phyloP scores from a whole-genome alignment of 345 rosid genomes.

The Pistacia vera region DNA sequence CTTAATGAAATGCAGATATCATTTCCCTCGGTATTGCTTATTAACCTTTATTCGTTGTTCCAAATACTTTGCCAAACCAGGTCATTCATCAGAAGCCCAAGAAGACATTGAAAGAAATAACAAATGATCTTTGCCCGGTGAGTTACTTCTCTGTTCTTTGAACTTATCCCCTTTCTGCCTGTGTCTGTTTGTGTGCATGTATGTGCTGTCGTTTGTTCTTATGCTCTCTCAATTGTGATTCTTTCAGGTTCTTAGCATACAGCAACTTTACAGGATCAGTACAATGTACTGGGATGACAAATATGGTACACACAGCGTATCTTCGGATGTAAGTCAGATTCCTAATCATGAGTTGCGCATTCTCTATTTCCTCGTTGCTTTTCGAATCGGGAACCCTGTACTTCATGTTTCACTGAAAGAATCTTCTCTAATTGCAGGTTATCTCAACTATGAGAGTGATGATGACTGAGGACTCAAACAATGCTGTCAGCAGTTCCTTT shows the following conservation, averaged over 20 bases:
- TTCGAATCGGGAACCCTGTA: neutral
- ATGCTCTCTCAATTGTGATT: slow-evolving; percentile 5
- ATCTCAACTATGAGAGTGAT: slow-evolving; percentile 70
- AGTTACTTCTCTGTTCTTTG: slow-evolving; percentile 23
- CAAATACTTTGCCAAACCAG: slow-evolving; percentile 34
- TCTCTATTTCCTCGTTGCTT: neutral
- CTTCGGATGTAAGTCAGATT: slow-evolving; percentile 68
- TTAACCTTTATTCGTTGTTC: neutral
- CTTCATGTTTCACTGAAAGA: neutral
- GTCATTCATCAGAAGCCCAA: slow-evolving; percentile 98
- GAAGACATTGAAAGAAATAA: slow-evolving; percentile 86
- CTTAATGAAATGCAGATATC: neutral
- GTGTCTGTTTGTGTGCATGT: neutral
- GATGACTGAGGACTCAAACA: slow-evolving; percentile 72
- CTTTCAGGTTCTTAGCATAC: slow-evolving; percentile 88
- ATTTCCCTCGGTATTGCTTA: neutral
- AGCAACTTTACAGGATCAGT: slow-evolving; percentile 89
- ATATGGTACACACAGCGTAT: slow-evolving; percentile 89
- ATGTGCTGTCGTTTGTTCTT: neutral
- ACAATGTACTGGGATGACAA: slow-evolving; percentile 99
- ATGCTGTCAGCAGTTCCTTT: slow-evolving; percentile 73
- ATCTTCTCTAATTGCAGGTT: slow-evolving; percentile 51
- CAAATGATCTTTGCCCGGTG: slow-evolving; percentile 89
- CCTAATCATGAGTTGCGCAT: neutral
- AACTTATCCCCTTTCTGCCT: neutral